Conservation (phyloP, 2,329 filamentous ascomycete species). For the Sporothrix inflata region DNA sequence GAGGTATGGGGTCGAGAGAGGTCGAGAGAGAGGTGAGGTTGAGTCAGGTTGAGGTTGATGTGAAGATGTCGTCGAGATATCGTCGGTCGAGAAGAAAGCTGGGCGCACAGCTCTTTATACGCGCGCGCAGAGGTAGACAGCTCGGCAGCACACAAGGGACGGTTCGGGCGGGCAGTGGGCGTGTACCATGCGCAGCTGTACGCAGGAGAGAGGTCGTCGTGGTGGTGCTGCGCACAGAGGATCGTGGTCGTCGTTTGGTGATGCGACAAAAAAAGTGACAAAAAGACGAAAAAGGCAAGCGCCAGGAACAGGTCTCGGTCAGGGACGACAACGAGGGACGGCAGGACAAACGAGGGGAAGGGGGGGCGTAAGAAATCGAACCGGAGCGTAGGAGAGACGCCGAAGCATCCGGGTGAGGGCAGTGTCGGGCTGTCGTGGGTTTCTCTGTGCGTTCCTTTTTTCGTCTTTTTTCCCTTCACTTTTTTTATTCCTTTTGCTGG, state of each 20-base stretch:
- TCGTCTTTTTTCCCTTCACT: neutral
- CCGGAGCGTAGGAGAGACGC: neutral
- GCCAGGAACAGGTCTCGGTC: neutral
- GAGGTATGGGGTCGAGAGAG: neutral
- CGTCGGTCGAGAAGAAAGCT: neutral
- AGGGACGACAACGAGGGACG: neutral
- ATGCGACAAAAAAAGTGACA: neutral
- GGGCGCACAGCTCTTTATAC: neutral
- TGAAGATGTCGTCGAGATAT: neutral
- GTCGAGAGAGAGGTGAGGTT: neutral
- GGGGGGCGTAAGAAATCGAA: neutral
- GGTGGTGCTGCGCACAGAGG: neutral
- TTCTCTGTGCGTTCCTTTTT: neutral
- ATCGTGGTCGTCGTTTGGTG: neutral
- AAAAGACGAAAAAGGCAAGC: neutral
- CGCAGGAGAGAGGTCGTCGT: too few relatives aligned
- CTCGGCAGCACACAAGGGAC: too few relatives aligned
- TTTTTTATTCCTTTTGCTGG: neutral
- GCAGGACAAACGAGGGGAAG: neutral
- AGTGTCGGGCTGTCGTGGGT: neutral
- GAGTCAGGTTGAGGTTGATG: neutral
- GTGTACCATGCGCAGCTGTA: too few relatives aligned
- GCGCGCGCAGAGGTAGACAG: neutral
- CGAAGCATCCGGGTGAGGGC: slow-evolving; percentile 1
- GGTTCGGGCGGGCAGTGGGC: too few relatives aligned